Percentiles rank a stretch among this genome's conserved stretches.
Evolutionary conservation across 768 basidiomycete genomes (phyloP).

Genomic region (Russula griseocarnosa): DNA sequence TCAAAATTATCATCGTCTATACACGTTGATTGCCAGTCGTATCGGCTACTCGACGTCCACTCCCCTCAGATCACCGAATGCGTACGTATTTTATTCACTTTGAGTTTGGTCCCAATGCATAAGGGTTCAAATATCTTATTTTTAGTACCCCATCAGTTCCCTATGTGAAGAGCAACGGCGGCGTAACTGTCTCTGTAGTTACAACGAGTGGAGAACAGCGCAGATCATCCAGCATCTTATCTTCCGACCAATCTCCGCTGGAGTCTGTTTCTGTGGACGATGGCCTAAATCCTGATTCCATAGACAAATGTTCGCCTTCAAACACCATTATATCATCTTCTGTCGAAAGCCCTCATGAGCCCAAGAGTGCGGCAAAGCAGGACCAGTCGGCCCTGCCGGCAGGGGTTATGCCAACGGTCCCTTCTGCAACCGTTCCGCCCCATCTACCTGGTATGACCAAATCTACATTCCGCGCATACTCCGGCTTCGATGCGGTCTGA

Average conservation of each 20-base stretch:
- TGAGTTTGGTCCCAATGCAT: not conserved
- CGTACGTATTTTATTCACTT: slow-evolving; percentile 1
- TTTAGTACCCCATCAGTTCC: slow-evolving; percentile 3
- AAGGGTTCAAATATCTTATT: not conserved
- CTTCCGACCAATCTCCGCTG: not conserved
- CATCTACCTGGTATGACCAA: not conserved
- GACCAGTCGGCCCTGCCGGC: not conserved
- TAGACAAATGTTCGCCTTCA: not conserved
- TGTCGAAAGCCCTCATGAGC: not conserved
- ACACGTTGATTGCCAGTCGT: slow-evolving; percentile 16
- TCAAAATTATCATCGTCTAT: not conserved
- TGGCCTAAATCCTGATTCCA: slow-evolving; percentile 7
- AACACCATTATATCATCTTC: slow-evolving; percentile 6
- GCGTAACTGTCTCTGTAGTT: not conserved
- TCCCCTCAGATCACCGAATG: not conserved
- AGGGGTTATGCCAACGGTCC: not conserved
- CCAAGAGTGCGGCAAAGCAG: not conserved
- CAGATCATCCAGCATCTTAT: not conserved
- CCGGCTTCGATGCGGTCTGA: not conserved
- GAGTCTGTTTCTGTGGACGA: not conserved
- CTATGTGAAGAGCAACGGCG: not conserved
- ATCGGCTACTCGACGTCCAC: slow-evolving; percentile 29
- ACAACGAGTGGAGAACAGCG: not conserved
- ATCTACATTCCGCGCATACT: not conserved
- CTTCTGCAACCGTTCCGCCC: not conserved